phyloP scores from a whole-genome alignment of 2,329 filamentous ascomycete species.

The Exophiala xenobiotica region DNA sequence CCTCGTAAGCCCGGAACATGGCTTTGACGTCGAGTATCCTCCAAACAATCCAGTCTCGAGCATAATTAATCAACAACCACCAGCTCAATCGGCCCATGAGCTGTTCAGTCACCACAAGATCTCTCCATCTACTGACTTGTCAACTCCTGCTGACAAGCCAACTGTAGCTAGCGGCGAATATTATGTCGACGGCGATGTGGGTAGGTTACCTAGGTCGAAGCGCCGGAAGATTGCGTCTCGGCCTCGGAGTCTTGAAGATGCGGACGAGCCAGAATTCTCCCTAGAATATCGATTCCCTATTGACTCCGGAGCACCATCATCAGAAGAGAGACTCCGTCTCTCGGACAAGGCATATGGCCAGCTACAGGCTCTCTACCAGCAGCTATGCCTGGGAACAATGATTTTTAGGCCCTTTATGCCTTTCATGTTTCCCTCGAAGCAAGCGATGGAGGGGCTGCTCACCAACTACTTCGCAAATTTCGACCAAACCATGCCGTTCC shows the following conservation, averaged over 20 bases:
- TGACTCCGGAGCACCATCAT: not conserved
- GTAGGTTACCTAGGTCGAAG: slow-evolving; percentile 30
- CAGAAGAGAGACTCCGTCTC: not conserved
- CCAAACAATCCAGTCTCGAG: not conserved
- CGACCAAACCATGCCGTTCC: slow-evolving; percentile 30
- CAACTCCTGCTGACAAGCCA: too few relatives aligned
- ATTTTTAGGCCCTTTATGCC: not conserved
- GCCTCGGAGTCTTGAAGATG: not conserved
- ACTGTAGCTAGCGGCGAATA: slow-evolving; percentile 33
- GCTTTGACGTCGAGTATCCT: not conserved
- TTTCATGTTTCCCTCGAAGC: slow-evolving; percentile 7
- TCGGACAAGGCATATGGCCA: slow-evolving; percentile 2
- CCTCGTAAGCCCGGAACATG: slow-evolving; percentile 4
- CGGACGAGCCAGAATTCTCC: not conserved
- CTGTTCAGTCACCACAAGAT: not conserved
- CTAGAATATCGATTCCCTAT: not conserved
- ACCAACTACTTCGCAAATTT: slow-evolving; percentile 13
- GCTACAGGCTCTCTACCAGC: not conserved
- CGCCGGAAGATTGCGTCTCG: slow-evolving; percentile 16
- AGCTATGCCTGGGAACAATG: slow-evolving; percentile 1
- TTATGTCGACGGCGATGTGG: slow-evolving; percentile 33
- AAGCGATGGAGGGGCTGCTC: slow-evolving; percentile 12
- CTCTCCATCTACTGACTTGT: not conserved
- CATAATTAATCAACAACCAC: not conserved
- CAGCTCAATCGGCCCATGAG: not conserved